A percentile compares a stretch with the other conserved stretches of the same genome.
Evolutionary conservation across 371 early-diverging fungal genomes (phyloP).

Genomic region (Lichtheimia ramosa): DNA sequence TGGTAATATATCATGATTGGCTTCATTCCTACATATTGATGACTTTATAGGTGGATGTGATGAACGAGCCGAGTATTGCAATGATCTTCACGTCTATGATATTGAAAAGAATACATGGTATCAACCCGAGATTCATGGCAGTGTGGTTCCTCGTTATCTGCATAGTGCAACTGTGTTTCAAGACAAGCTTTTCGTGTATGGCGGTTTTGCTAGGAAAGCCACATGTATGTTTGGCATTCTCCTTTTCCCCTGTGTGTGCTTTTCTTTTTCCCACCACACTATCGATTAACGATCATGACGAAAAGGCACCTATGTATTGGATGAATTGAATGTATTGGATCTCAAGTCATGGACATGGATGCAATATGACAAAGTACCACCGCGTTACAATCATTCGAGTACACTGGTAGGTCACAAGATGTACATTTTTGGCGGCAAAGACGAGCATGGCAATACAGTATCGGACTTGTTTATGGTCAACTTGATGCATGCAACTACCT

Average conservation of each 20-base stretch:
- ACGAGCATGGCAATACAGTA: slow-evolving; percentile 58
- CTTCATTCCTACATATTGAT: neutral
- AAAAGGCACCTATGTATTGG: slow-evolving; percentile 58
- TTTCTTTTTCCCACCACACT: too few species aligned
- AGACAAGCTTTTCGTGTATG: slow-evolving; percentile 63
- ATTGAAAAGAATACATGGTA: slow-evolving; percentile 35
- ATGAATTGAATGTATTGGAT: slow-evolving; percentile 57
- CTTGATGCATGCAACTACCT: slow-evolving; percentile 30
- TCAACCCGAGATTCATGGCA: slow-evolving; percentile 50
- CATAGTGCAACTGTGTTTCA: slow-evolving; percentile 63
- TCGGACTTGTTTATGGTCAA: slow-evolving; percentile 59
- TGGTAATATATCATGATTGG: slow-evolving; percentile 28
- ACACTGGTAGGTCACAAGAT: slow-evolving; percentile 51
- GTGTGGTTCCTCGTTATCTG: slow-evolving; percentile 54
- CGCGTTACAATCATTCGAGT: slow-evolving; percentile 60
- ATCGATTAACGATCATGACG: too few species aligned
- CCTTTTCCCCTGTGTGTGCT: too few species aligned
- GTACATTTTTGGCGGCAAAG: slow-evolving; percentile 59
- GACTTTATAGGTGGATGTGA: neutral
- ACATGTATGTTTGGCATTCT: slow-evolving; percentile 39
- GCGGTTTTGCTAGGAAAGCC: slow-evolving; percentile 60
- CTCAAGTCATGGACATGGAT: slow-evolving; percentile 55
- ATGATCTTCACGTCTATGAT: neutral
- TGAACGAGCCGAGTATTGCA: neutral
- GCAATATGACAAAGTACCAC: slow-evolving; percentile 45